Conservation (phyloP, 371 early-diverging fungal species). For the Thermomucor indicae-seudaticae region DNA sequence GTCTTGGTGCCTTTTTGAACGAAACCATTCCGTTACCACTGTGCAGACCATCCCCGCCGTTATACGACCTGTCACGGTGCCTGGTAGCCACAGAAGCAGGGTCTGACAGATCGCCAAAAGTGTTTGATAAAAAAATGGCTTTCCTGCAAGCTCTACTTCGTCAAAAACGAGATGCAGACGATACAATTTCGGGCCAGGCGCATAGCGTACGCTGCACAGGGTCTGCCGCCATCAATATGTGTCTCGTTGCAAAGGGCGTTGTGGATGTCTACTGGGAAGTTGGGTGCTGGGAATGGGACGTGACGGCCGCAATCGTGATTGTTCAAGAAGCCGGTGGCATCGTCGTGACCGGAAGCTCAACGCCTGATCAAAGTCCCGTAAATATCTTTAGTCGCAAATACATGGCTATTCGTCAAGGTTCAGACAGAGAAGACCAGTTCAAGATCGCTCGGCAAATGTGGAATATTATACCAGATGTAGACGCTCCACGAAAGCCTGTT, state of each 20-base stretch:
- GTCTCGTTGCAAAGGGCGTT: conserved; percentile 77
- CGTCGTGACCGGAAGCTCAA: conserved; percentile 51
- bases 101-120: conserved; percentile 55
- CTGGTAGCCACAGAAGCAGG: conserved; percentile 85
- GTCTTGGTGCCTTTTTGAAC: conserved; percentile 68
- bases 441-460: conserved; percentile 38
- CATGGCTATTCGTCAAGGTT: conserved; percentile 41
- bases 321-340: conserved; percentile 74
- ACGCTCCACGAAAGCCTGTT: conserved; percentile 39
- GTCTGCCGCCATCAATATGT: conserved; percentile 77
- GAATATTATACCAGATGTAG: conserved; percentile 34
- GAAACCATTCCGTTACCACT: conserved; percentile 56
- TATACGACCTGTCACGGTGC: conserved; percentile 61
- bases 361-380: conserved; percentile 20
- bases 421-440: conserved; percentile 21
- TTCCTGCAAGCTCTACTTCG: conserved; percentile 53
- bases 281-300: conserved; percentile 83
- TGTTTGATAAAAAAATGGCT: conserved; percentile 63
- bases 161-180: conserved; percentile 29
- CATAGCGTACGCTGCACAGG: conserved; percentile 81
- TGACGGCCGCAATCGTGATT: conserved; percentile 74
- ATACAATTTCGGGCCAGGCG: conserved; percentile 28
- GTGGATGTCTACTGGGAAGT: conserved; percentile 91
- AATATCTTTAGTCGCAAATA: conserved; percentile 50
- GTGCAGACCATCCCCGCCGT: conserved; percentile 50